Conservation (phyloP, 2,329 filamentous ascomycete genomes). For the Tolypocladium tropicale region DNA sequence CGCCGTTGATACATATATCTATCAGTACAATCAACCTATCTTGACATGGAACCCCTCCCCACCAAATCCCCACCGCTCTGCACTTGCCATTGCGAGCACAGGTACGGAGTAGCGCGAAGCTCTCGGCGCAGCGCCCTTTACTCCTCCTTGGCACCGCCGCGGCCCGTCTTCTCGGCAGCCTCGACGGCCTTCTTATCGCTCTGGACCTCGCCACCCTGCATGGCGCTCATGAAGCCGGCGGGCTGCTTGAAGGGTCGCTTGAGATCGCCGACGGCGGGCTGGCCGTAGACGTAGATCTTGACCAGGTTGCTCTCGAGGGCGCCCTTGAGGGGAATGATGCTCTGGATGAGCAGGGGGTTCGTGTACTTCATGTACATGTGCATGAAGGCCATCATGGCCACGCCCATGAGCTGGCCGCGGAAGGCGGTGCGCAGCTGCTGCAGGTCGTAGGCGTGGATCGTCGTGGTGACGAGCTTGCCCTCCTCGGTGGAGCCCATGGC, state of each 20-base stretch:
- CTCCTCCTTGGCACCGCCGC: slow-evolving; percentile 63
- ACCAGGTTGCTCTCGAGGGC: slow-evolving; percentile 90
- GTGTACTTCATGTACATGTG: slow-evolving; percentile 99
- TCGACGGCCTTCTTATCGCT: slow-evolving; percentile 88
- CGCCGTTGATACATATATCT: background rate
- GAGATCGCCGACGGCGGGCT: slow-evolving; percentile 79
- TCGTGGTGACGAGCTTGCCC: slow-evolving; percentile 92
- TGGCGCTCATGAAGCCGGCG: slow-evolving; percentile 71
- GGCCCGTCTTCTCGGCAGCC: slow-evolving; percentile 64
- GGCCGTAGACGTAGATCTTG: slow-evolving; percentile 88
- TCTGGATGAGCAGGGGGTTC: slow-evolving; percentile 97
- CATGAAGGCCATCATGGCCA: slow-evolving; percentile 98
- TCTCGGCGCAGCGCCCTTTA: too few relatives aligned
- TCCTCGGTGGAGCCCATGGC: slow-evolving; percentile 90
- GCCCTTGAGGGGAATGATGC: slow-evolving; percentile 93
- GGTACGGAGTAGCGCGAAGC: too few relatives aligned
- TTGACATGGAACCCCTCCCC: background rate
- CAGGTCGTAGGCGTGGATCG: slow-evolving; percentile 88
- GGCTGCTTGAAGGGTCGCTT: slow-evolving; percentile 91
- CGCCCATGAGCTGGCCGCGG: slow-evolving; percentile 88
- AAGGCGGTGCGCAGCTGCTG: slow-evolving; percentile 74
- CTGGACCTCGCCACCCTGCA: slow-evolving; percentile 65
- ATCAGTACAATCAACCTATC: background rate
- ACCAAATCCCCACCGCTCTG: background rate
- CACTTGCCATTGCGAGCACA: too few relatives aligned